Base-by-base conservation (phyloP, 768 basidiomycete species). In the Mycena vitilis region DNA sequence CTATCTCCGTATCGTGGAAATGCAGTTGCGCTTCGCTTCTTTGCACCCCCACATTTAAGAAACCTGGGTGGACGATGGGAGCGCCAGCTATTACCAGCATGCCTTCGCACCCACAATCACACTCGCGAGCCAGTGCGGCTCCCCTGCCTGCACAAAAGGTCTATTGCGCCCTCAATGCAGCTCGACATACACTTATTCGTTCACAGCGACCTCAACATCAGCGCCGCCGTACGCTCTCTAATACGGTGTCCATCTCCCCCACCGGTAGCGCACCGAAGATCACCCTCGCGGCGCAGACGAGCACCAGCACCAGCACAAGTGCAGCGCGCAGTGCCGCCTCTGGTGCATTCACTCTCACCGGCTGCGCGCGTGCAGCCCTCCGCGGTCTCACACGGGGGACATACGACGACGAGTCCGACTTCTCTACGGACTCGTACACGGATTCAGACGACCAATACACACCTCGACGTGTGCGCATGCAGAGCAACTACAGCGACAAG, bases 321-420 rank as follows among this genome's bases (percentile, higher is more conserved):
- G 51, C 58, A 12, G 70, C 22, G 44, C 59, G 40, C n/a, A 45
- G 40, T 15, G 69, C 52, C 30, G 64, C 48, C 30, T 58, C 65
- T 25, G 68, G 68, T 40, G 63, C 70, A 36, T 71, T 71, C 63
- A 71, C 70, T 6, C 66, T 71, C 18, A 71, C 70, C 5, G 60
- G 70, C 22, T 71, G 59, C 42, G 70, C 70, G 42, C 70, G 66
- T 37, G 60, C 62, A 16, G 58, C 70, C 22, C 51, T 71, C 25
- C 54, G 45, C 8, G 62, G 57, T 12, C 36, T 62, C 13, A 51
- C 36, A 10, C 25, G 22, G 15, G 47, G 47, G 30, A 38, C 45
- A 38, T 49, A 48, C 49, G 47, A 36, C 30, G 63, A 62, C 58
- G 66, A 51, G 5, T 30, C 61, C 16, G 66, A 62, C 44, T 44